These are phyloP conservation scores for Yarrowia hollandica DNA, from an alignment of 805 yeast species.

Conservation along the genomic window DNA sequence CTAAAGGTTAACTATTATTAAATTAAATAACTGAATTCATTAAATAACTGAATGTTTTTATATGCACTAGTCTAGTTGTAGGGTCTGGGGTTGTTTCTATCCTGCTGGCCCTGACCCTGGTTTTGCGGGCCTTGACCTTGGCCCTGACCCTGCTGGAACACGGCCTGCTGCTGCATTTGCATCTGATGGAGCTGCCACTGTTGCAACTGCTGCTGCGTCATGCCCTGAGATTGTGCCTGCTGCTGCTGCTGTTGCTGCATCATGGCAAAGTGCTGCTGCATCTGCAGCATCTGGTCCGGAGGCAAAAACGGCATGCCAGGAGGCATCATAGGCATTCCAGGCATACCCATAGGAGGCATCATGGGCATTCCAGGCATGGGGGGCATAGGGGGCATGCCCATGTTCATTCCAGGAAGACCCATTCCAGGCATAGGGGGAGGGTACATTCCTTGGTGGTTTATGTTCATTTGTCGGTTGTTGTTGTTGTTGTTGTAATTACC, in stretches of 20 bases:
- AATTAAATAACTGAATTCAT: too few species aligned
- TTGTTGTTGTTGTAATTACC: neutral
- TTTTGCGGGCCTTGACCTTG: constrained; percentile 32
- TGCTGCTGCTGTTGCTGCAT: constrained; percentile 31
- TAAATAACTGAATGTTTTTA: too few species aligned
- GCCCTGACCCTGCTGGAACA: neutral
- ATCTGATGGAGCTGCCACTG: constrained; percentile 31
- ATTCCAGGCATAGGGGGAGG: neutral
- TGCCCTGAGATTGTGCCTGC: neutral
- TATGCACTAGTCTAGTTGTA: neutral
- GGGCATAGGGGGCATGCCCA: neutral
- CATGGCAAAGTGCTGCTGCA: constrained; percentile 31
- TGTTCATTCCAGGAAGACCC: neutral
- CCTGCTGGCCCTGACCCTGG: neutral
- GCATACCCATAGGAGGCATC: constrained; percentile 29
- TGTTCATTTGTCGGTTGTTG: neutral
- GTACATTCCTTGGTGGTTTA: neutral
- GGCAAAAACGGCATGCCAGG: constrained; percentile 14
- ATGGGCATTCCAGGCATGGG: neutral
- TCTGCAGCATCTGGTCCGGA: constrained; percentile 34
- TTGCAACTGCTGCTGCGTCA: constrained; percentile 31
- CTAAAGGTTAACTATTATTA: too few species aligned
- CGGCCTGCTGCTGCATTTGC: neutral
- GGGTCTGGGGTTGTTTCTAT: constrained; percentile 19
- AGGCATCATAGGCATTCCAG: constrained; percentile 30